phyloP scores from a whole-genome alignment of 2,329 filamentous ascomycete genomes.

The Penicillium sp. region DNA sequence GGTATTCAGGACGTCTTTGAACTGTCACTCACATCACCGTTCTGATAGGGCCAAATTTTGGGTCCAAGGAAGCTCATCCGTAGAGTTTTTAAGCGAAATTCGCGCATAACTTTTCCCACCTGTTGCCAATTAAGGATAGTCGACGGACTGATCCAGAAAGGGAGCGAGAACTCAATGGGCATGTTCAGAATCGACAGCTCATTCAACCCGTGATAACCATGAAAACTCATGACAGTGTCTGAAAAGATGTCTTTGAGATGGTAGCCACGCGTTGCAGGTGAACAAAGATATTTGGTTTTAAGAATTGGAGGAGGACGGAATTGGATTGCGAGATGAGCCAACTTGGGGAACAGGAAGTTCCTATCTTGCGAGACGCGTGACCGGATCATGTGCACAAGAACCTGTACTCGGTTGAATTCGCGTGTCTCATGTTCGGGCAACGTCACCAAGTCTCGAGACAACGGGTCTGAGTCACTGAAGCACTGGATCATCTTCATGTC shows the following conservation, averaged over 20 bases:
- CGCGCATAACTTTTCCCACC: background rate
- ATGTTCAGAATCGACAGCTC: background rate
- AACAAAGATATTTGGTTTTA: background rate
- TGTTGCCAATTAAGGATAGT: background rate
- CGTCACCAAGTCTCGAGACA: too few species aligned
- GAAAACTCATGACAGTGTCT: background rate
- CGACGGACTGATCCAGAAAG: background rate
- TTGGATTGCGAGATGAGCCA: background rate
- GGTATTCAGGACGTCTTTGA: background rate
- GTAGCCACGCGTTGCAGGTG: background rate
- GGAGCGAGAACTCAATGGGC: background rate
- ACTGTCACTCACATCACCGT: background rate
- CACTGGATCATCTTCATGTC: background rate
- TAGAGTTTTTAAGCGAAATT: background rate
- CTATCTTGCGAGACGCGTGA: background rate
- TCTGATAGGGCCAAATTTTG: background rate
- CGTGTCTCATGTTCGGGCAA: background rate
- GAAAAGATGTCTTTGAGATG: background rate
- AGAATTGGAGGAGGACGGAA: background rate
- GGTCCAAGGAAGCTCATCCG: background rate
- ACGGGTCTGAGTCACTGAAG: background rate
- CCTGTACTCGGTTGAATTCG: background rate
- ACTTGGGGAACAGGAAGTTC: background rate
- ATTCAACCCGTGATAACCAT: background rate
- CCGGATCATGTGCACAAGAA: too few species aligned